phyloP scores from a whole-genome alignment of 345 rosid species.

The Gossypium australe region DNA sequence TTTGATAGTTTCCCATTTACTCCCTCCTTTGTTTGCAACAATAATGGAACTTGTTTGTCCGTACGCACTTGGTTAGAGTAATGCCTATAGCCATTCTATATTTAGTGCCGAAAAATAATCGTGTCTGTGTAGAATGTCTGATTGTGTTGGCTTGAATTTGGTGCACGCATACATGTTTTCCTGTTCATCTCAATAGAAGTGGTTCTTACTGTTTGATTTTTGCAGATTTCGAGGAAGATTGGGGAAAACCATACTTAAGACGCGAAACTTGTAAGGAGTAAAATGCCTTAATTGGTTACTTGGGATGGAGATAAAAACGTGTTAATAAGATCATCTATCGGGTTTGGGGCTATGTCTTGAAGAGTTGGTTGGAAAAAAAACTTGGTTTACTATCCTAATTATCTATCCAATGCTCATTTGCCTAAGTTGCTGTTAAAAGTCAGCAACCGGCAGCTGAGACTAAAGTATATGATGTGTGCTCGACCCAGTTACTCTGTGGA shows the following conservation, averaged over 20 bases:
- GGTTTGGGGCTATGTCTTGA: slow-evolving; percentile 27
- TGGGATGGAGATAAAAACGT: slow-evolving; percentile 36
- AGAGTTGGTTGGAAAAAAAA: slow-evolving; percentile 30
- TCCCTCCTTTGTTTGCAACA: not conserved
- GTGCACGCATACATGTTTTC: not conserved
- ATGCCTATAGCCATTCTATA: not conserved
- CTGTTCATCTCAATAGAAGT: not conserved
- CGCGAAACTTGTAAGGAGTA: slow-evolving; percentile 33
- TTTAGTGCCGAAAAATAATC: not conserved
- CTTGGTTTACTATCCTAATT: slow-evolving; percentile 24
- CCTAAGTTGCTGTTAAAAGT: slow-evolving; percentile 20
- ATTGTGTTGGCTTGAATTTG: not conserved
- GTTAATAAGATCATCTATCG: slow-evolving; percentile 30
- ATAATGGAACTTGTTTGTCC: not conserved
- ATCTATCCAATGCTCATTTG: slow-evolving; percentile 23
- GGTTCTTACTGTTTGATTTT: not conserved
- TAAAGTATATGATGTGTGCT: slow-evolving; percentile 6
- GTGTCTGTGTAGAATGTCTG: not conserved
- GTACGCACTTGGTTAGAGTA: not conserved
- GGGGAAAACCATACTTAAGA: slow-evolving; percentile 25
- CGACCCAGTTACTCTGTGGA: slow-evolving; percentile 14
- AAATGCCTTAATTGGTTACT: slow-evolving; percentile 36
- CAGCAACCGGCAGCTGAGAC: slow-evolving; percentile 12
- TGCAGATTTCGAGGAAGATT: slow-evolving; percentile 32
- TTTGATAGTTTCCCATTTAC: not conserved